These are phyloP conservation scores for Boletus insuetus DNA, from an alignment of 768 basidiomycete species.

Conservation along the genomic window DNA sequence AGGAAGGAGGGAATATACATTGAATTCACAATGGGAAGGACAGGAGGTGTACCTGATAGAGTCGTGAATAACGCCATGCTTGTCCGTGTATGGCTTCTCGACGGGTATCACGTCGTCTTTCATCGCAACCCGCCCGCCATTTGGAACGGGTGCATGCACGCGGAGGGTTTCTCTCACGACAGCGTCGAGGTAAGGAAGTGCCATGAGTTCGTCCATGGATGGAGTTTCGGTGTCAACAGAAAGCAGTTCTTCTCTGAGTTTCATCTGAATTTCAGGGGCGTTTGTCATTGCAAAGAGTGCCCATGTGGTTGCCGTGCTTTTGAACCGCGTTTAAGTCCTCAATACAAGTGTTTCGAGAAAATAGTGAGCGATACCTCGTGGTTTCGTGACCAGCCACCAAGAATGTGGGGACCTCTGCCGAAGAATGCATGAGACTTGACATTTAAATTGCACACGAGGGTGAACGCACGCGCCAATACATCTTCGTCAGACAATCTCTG, in stretches of 20 bases:
- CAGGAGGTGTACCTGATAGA: constrained; percentile 34
- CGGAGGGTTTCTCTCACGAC: constrained; percentile 62
- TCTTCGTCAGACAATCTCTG: constrained; percentile 63
- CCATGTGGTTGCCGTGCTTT: constrained; percentile 49
- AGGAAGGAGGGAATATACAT: background rate
- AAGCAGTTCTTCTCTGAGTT: constrained; percentile 58
- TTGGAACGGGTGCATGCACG: constrained; percentile 44
- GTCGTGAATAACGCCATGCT: constrained; percentile 38
- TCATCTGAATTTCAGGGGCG: constrained; percentile 46
- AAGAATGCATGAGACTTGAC: background rate
- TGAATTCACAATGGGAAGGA: background rate
- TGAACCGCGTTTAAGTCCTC: background rate
- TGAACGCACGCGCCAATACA: constrained; percentile 49
- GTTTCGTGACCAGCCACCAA: constrained; percentile 60
- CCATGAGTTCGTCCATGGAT: constrained; percentile 65
- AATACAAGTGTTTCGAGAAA: background rate
- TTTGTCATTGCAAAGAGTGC: constrained; percentile 53
- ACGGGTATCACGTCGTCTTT: constrained; percentile 56
- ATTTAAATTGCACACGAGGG: background rate
- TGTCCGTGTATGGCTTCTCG: constrained; percentile 42
- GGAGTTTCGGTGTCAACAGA: constrained; percentile 52
- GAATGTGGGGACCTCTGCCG: constrained; percentile 58
- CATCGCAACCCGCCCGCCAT: constrained; percentile 43
- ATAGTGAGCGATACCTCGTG: constrained; percentile 37
- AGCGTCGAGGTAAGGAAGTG: constrained; percentile 65